Percentiles rank a stretch among this genome's conserved stretches.
phyloP scores from a whole-genome alignment of 2,329 filamentous ascomycete species.

The Grosmannia serpens region DNA sequence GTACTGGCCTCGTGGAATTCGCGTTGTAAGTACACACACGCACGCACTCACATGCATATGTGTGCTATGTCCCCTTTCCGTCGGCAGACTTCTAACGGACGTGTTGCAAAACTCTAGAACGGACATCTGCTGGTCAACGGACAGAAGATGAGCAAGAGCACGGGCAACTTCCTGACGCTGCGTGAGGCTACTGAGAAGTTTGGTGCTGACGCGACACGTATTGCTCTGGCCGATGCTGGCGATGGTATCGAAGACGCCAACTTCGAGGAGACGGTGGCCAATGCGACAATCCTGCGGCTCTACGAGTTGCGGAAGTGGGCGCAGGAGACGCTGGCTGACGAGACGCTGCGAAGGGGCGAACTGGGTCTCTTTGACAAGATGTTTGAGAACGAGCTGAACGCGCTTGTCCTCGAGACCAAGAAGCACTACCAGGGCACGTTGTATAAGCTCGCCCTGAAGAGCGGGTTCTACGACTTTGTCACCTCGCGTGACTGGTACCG shows the following conservation, averaged over 20 bases:
- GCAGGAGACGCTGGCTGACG: conserved; percentile 54
- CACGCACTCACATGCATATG: no score
- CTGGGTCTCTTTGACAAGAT: conserved; percentile 71
- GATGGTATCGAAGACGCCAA: conserved; percentile 94
- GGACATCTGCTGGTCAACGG: conserved; percentile 91
- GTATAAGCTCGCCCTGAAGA: conserved; percentile 80
- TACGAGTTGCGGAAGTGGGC: conserved; percentile 78
- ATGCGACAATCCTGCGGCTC: conserved; percentile 79
- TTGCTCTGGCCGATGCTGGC: conserved; percentile 87
- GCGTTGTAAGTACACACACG: conserved; percentile 34
- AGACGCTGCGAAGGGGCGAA: conserved; percentile 51
- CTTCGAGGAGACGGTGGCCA: conserved; percentile 90
- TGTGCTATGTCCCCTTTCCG: background rate
- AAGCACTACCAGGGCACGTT: conserved; percentile 69
- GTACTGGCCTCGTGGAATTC: conserved; percentile 79
- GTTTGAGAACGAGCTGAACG: conserved; percentile 89
- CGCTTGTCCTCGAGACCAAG: conserved; percentile 64
- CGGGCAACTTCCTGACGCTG: conserved; percentile 92
- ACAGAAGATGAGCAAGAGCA: conserved; percentile 97
- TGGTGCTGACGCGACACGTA: conserved; percentile 78
- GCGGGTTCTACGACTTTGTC: conserved; percentile 77
- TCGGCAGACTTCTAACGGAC: background rate
- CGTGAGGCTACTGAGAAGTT: conserved; percentile 81
- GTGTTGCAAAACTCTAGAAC: conserved; percentile 34
- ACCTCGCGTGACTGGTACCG: conserved; percentile 69